A percentile compares a stretch with the other conserved stretches of the same genome.
Evolutionary conservation across 169 alveolate species (phyloP).

Genomic region (Babesia bigemina): DNA sequence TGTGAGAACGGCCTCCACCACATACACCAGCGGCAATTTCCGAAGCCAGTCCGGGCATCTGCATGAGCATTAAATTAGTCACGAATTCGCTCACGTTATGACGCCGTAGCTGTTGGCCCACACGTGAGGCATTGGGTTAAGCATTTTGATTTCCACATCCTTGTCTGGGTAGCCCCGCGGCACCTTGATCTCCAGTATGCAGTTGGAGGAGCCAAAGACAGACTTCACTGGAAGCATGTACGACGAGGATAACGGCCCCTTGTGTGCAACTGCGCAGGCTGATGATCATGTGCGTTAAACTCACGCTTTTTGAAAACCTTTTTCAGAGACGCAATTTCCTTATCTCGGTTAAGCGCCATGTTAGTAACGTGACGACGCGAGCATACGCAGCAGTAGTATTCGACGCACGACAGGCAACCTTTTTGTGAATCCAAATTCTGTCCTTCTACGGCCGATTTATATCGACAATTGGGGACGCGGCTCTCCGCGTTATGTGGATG

Average conservation of each 20-base stretch:
- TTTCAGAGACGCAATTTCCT: constrained; percentile 17
- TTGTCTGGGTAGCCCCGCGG: constrained; percentile 54
- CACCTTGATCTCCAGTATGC: constrained; percentile 37
- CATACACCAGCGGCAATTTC: background rate
- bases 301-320: constrained; percentile 35
- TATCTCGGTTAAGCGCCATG: constrained; percentile 19
- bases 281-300: background rate
- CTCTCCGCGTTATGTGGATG: no score
- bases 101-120: constrained; percentile 45
- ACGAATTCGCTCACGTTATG: constrained; percentile 5
- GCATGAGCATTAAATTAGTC: background rate
- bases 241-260: constrained; percentile 18
- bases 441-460: background rate
- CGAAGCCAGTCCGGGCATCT: constrained; percentile 13
- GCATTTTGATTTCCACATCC: constrained; percentile 22
- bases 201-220: constrained; percentile 23
- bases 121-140: constrained; percentile 60
- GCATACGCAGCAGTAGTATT: no score
- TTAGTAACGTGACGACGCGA: background rate
- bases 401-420: no score
- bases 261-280: constrained; percentile 18
- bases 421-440: background rate
- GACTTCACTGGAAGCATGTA: constrained; percentile 35
- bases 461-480: no score
- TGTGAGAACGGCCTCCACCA: constrained; percentile 10